Evolutionary conservation across 2,329 filamentous ascomycete species (phyloP), one percentile per base, ranked within the genome.

Genomic region (Zarea fungicola): DNA sequence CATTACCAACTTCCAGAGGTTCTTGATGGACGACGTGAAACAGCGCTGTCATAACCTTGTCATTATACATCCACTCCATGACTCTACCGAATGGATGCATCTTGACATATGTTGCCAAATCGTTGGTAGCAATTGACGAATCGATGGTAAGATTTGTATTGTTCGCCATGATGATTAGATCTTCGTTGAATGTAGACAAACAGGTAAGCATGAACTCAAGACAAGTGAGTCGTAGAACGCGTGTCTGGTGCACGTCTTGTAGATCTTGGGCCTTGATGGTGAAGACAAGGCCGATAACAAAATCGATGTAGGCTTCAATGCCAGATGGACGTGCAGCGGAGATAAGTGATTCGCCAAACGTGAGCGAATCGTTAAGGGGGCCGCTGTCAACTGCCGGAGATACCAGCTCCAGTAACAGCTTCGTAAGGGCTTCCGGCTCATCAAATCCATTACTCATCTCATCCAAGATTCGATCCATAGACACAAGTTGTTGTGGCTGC

Each of bases 31-130:
- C 81, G 10, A 86, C 81, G 49, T 81, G 77, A 65, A 96, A 92
- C 2, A 99, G 70, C 13, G 85, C 81, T 55, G 80, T 80, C 59
- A 95, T 81, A 19, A 96, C 88, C 55, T 86, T 89, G 60, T 95
- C 89, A 62, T 95, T 96, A 67, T 95, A 96, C 68, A 99, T 81
- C 90, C 93, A 97, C 62, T 99, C 93, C 87, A 97, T 96, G 14
- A 95, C 85, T 51, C 95, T 83, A 3, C 88, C 84, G 61, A 97
- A 99, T 1, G 95, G 92, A 68, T 99, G 95, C 46, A 96, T 78
- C 21, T 83, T 81, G 51, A 93, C 83, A 62, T 99, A 99, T 6
- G 80, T 78, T 42, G 83, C 81, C 5, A 97, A 73, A 49, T 87
- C 87, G 3, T 84, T 85, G 4, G 88, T 78, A 35, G 78, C 78